Evolutionary conservation across 306 rosid species (phyloP).

Genomic region (Prinsepia uniflora): DNA sequence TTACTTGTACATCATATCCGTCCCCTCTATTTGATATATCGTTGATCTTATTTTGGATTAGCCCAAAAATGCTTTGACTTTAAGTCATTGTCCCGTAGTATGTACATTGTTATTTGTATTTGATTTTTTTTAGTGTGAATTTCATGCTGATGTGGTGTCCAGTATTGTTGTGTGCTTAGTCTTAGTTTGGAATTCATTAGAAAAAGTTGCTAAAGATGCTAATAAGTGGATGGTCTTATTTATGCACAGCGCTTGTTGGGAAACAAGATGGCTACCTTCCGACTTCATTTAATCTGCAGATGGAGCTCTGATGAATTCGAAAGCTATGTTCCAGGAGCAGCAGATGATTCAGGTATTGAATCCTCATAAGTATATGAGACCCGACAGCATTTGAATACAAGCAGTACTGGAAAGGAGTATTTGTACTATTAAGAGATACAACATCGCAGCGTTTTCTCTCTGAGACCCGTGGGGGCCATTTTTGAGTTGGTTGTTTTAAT

Average conservation of each 20-base stretch:
- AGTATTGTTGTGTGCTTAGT: neutral
- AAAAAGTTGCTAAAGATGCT: constrained; percentile 8
- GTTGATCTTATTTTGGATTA: neutral
- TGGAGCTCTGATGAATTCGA: constrained; percentile 79
- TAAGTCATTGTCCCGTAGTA: neutral
- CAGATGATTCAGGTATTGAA: constrained; percentile 73
- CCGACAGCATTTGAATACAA: neutral
- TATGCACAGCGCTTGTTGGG: constrained; percentile 70
- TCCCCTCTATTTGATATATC: neutral
- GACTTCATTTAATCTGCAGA: constrained; percentile 68
- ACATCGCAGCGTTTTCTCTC: neutral
- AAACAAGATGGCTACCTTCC: constrained; percentile 73
- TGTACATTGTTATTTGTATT: neutral
- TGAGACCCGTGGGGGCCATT: neutral
- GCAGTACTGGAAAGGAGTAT: neutral
- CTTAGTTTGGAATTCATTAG: neutral
- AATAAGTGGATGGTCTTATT: constrained; percentile 7
- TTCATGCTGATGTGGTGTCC: neutral
- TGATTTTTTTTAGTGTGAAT: neutral
- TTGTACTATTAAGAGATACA: neutral
- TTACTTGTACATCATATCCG: neutral
- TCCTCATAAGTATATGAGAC: constrained; percentile 31
- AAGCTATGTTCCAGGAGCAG: constrained; percentile 56
- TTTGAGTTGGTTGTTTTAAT: neutral
- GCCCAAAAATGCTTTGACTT: neutral